These are phyloP conservation scores for Claviceps africana DNA, from an alignment of 2,329 filamentous ascomycete species.

Conservation along the genomic window DNA sequence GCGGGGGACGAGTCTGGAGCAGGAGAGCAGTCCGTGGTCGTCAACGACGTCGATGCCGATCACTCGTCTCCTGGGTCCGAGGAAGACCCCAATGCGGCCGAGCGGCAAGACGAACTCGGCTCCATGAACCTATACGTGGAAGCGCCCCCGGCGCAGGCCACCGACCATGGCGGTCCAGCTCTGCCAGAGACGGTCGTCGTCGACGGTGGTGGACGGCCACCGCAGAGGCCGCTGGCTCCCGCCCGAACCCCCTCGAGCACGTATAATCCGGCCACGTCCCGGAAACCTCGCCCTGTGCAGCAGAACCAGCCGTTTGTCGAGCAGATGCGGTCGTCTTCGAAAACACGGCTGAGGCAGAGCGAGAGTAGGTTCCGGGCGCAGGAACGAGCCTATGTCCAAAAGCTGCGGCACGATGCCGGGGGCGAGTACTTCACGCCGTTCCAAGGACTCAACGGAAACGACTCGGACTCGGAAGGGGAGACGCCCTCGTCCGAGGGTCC, in stretches of 20 bases:
- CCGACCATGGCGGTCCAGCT: constrained; percentile 31
- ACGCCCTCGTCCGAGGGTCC: constrained; percentile 74
- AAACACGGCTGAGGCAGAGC: constrained; percentile 34
- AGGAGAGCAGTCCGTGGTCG: constrained; percentile 18
- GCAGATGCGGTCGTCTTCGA: constrained; percentile 35
- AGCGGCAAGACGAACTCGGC: constrained; percentile 35
- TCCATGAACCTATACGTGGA: constrained; percentile 31
- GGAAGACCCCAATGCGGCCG: constrained; percentile 30
- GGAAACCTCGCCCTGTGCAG: constrained; percentile 29
- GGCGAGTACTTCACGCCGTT: constrained; percentile 61
- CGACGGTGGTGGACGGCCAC: constrained; percentile 32
- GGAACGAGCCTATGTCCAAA: constrained; percentile 88
- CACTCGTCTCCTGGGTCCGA: constrained; percentile 15
- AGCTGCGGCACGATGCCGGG: constrained; percentile 60
- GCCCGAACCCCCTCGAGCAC: constrained; percentile 65
- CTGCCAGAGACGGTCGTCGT: constrained; percentile 26
- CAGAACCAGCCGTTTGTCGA: constrained; percentile 23
- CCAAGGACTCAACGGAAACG: constrained; percentile 45
- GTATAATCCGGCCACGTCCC: constrained; percentile 55
- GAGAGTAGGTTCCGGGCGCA: constrained; percentile 41
- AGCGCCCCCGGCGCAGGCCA: constrained; percentile 19
- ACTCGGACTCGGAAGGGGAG: constrained; percentile 82
- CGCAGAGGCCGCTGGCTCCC: constrained; percentile 54
- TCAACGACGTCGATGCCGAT: constrained; percentile 13
- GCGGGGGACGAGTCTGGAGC: constrained; percentile 27